Evolutionary conservation across 2,329 filamentous ascomycete species (phyloP), one percentile per base, ranked within the genome.

Genomic region (Volutella citrinella): DNA sequence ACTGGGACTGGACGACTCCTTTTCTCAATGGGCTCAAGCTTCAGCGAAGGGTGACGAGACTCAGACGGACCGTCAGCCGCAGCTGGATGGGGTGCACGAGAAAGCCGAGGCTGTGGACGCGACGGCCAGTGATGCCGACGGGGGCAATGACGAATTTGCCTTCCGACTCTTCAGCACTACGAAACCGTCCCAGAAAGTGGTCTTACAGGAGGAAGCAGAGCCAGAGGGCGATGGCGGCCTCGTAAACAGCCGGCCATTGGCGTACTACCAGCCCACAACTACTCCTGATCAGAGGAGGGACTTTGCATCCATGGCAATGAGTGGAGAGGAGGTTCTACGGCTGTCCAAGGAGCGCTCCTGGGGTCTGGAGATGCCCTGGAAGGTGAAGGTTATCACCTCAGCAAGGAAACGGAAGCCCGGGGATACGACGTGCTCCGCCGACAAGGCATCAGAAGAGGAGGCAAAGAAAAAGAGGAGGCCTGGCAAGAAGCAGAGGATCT

Each of bases 291-390:
- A 60, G 27, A 52, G 61, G 46, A 60, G 54, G 28, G 51, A 52
- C 15, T 75, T 74, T 37, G 56, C 55, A 19, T 48, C 47, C n/a
- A 63, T 66, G 4, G 74, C 78, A 4, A 58, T 82, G 10, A 69
- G 57, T 19, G 71, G 69, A 6, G 69, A 74, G n/a, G 68, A 75
- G 11, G 55, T 83, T 11, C 32, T 74, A 3, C 49, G 49, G 15
- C 59, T 64, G 40, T 68, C 69, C n/a, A 51, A 48, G 27, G 57
- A 53, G 46, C 61, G 68, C 34, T 64, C 65, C 7, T 81, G 76
- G 76, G 78, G 78, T 0, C 55, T 76, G 25, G 76, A 81, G 54
- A 64, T 76, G 45, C 76, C 78, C 3, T 82, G 79, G 79, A 68
- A 69, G 36, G 75, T 80, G 11, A 67, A 60, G 5, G 62, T 58